Evolutionary conservation across 345 rosid genomes (phyloP), one percentile per base, ranked within the genome.

Genomic region (Eucalyptus globulus): DNA sequence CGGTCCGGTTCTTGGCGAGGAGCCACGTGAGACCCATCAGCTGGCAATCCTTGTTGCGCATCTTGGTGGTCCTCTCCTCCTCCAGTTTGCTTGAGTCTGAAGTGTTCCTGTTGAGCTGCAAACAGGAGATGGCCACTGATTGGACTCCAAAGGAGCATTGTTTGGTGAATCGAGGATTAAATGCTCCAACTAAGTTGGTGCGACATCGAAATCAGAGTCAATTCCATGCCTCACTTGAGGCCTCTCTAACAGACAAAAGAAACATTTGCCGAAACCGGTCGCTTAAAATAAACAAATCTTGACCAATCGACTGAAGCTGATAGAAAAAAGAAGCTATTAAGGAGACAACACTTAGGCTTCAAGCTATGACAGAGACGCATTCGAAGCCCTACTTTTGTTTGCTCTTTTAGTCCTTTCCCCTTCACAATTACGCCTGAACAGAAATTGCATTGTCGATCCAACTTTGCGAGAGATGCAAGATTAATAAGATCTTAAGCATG

Each of bases 21-120:
- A 97, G 99, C 99, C 99, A 97, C 67, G 99, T 96, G 65, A 97
- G 95, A 72, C 98, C 99, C 99, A 97, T 97, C 76, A 97, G 92
- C 85, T 94, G 95, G 93, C 99, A 97, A 89, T 97, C 98, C 92
- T 95, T 97, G 93, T 94, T 92, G 88, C 92, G 98, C 96, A 97
- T 97, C 93, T 92, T 97, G 88, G 95, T 88, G 80, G 97, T 94
- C 94, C 99, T 95, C 50, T 92, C 95, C 43, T 91, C 96, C 81
- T 93, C 93, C 87, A 93, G 56, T 89, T 96, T 95, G 92, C 95
- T 96, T 92, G 95, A 80, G 62, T 91, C 93, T 37, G 86, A 95
- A 91, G 96, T 89, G 91, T 95, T 93, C 87, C 93, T 89, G 92
- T 91, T 95, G 31, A 95, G 94, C 99, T 96, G 96, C 91, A 81